phyloP scores from a whole-genome alignment of 2,329 filamentous ascomycete genomes.

The Phaeosphaeriaceae sp. region DNA sequence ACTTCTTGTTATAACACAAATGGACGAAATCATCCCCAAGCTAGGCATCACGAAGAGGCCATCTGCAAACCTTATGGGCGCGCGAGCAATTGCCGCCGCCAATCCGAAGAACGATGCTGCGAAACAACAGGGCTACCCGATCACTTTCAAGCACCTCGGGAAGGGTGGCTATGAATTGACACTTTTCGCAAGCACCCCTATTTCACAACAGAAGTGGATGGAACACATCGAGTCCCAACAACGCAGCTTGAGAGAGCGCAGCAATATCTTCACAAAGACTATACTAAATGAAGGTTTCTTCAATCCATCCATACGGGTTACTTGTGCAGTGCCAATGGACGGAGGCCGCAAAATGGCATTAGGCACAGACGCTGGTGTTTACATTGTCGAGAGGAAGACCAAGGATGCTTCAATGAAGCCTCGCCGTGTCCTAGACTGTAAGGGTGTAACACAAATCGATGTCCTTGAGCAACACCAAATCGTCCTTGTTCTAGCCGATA shows the following conservation, averaged over 20 bases:
- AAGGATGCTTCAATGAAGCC: constrained; percentile 78
- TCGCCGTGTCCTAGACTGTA: constrained; percentile 82
- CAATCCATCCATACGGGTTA: constrained; percentile 85
- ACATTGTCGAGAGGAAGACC: constrained; percentile 86
- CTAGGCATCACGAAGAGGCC: constrained; percentile 82
- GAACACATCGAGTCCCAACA: constrained; percentile 94
- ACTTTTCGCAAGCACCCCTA: constrained; percentile 83
- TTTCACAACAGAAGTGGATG: constrained; percentile 93
- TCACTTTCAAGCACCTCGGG: constrained; percentile 94
- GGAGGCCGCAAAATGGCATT: constrained; percentile 93
- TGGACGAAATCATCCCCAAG: constrained; percentile 92
- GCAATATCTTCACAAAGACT: constrained; percentile 72
- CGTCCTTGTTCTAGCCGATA: constrained; percentile 88
- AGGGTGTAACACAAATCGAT: constrained; percentile 91
- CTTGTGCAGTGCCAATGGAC: constrained; percentile 93
- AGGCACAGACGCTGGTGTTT: constrained; percentile 93
- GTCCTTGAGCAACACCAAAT: constrained; percentile 95
- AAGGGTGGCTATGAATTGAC: constrained; percentile 95
- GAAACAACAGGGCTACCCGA: constrained; percentile 81
- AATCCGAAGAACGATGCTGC: constrained; percentile 43
- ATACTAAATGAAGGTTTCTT: constrained; percentile 87
- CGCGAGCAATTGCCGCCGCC: constrained; percentile 57
- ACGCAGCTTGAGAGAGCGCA: constrained; percentile 77
- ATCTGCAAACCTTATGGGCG: constrained; percentile 74
- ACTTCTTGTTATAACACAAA: constrained; percentile 89